Evolutionary conservation across 257 asterid genomes (phyloP), one percentile per base, ranked within the genome.

Genomic region (Coffea canephora): DNA sequence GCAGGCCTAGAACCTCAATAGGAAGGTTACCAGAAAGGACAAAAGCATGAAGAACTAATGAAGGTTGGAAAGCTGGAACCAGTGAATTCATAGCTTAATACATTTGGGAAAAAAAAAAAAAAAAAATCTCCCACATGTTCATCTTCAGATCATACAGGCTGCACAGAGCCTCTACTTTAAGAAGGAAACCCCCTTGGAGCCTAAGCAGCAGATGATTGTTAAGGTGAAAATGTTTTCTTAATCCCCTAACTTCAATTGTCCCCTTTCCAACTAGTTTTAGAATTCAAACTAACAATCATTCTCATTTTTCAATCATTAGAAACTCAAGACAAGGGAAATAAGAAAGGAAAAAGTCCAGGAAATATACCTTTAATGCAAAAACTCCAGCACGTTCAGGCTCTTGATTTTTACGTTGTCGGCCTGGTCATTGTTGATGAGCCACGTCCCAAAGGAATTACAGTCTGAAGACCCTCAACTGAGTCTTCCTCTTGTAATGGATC

Each of bases 381-480:
- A 55, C 8, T 14, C 65, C 31, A 43, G 46, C n/a, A 55, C 19
- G 76, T 3, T 49, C 23, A 3, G 10, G 18, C 21, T 34, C 69
- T 52, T 18, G 18, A 69, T 76, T 76, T 81, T 95, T 86, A 93
- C 79, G 92, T 91, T 65, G 99, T 95, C 75, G 99, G 99, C 70
- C 95, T 94, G 41, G 98, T 95, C 92, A 91, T 83, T 3, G 97
- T 93, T 77, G 99, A 93, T 31, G 99, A 91, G n/a, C 99, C 98
- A 73, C 99, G 91, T 34, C 99, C 98, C 84, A 88, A 82, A 27
- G 98, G 99, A 83, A 93, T 78, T 49, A 91, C 79, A 83, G 87
- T 88, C 4, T 78, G 94, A 86, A 91, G 83, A 73, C 93, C 89
- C 66, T 90, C 99, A 16, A 79, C 80, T 59, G 78, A 50, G 82